Evolutionary conservation across 208 protist genomes (phyloP), one percentile per base, ranked within the genome.

Genomic region (Leishmania arabica): DNA sequence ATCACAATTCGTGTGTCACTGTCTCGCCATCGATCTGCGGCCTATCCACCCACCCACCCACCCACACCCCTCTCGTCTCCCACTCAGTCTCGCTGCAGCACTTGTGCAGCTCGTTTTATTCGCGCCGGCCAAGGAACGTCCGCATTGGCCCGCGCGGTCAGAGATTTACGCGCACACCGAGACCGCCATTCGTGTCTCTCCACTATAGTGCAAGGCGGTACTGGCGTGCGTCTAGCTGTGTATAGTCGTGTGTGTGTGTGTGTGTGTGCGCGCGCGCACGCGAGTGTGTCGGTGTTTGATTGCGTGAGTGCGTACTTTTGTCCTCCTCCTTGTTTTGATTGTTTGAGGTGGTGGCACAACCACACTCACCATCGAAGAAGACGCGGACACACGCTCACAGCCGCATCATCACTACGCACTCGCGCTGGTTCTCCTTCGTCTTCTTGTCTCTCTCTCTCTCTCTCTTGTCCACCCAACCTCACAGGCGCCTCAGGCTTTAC

Each of bases 181-280:
- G 31, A 64, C 62, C 15, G 62, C 62, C 62, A 21, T 66, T 66
- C 11, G 27, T 66, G 62, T 24, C 27, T 37, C 31, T 31, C 58
- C 9, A 40, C 62, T 66, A 24, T n/a, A 34, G 62, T 21, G 62
- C 62, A 24, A 21, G 62, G 31, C 42, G 24, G 47, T 72, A 27
- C 19, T 40, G 68, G 68, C 47, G 45, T 24, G 58, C 27, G 54
- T 58, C 54, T 58, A 58, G 54, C 58, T 27, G 58, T 76, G 31
- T 62, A 31, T 72, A 17, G 37, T 27, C 27, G 7, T 71, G 66
- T 60, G 47, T 78, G 58, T 58, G 31, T 66, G 21, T n/a, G 19
- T 64, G 27, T 78, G 17, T 78, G 80, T 68, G 69, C 58, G 64
- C 75, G 47, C 58, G 78, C 27, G 78, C 58, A 69, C 27, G 78